These are phyloP conservation scores for Penicillium occitanis DNA, from an alignment of 2,329 filamentous ascomycete species.

Conservation along the genomic window DNA sequence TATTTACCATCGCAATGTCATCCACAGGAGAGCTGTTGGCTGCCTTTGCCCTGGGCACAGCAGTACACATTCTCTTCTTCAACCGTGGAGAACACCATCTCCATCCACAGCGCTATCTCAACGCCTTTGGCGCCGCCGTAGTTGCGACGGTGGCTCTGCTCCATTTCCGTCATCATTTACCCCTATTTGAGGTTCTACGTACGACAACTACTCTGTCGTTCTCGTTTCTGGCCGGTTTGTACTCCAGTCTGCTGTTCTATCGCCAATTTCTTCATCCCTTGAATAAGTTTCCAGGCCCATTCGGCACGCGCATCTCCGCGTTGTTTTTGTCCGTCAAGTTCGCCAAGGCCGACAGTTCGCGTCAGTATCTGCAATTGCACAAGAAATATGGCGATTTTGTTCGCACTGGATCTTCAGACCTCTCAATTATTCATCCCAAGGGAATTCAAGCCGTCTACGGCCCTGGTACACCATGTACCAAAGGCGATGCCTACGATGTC, in stretches of 20 bases:
- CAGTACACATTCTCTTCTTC: conserved; percentile 24
- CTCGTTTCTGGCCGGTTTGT: conserved; percentile 19
- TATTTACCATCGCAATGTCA: neutral
- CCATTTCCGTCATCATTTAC: neutral
- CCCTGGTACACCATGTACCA: conserved; percentile 39
- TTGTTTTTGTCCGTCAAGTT: conserved; percentile 32
- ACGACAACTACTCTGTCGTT: neutral
- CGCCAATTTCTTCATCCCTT: conserved; percentile 25
- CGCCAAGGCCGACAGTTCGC: conserved; percentile 27
- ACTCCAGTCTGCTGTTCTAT: conserved; percentile 35
- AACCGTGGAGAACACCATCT: conserved; percentile 26
- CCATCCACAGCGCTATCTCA: conserved; percentile 21
- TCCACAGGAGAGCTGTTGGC: neutral
- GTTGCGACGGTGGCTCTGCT: conserved; percentile 14
- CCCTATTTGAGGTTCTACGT: neutral
- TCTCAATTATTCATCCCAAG: conserved; percentile 40
- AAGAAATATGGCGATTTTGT: conserved; percentile 38
- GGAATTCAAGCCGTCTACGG: conserved; percentile 42
- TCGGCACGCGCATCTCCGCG: conserved; percentile 32
- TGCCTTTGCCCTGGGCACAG: conserved; percentile 17
- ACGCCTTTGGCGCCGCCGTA: conserved; percentile 16
- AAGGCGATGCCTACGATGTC: conserved; percentile 44
- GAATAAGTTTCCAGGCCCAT: conserved; percentile 30
- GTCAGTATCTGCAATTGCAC: conserved; percentile 34
- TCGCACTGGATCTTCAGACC: conserved; percentile 36